phyloP scores from a whole-genome alignment of 2,329 filamentous ascomycete genomes.

The Cryphonectria japonica region DNA sequence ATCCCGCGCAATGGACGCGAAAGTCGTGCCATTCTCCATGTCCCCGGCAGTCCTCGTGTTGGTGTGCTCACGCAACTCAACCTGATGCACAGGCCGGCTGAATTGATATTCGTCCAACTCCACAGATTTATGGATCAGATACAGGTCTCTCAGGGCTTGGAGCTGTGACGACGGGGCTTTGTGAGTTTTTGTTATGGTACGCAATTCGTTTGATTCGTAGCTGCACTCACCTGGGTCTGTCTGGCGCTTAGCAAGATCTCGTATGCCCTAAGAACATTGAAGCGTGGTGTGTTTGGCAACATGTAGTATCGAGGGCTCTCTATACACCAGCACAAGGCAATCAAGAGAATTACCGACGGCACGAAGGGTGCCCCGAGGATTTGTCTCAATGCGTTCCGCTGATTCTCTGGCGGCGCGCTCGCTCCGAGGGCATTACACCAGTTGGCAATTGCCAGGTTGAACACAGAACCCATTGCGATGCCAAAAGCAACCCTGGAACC shows the following conservation, averaged over 20 bases:
- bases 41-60: not conserved
- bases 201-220: not conserved
- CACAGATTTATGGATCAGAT: conserved; percentile 42
- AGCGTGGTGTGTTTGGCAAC: conserved; percentile 40
- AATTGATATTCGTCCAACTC: conserved; percentile 32
- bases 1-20: not conserved
- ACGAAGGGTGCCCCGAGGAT: conserved; percentile 44
- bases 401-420: conserved; percentile 18
- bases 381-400: conserved; percentile 34
- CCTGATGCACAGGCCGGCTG: not conserved
- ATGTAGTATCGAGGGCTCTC: conserved; percentile 47
- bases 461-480: conserved; percentile 41
- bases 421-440: conserved; percentile 19
- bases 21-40: not conserved
- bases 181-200: not conserved
- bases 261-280: conserved; percentile 41
- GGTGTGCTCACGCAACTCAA: not conserved
- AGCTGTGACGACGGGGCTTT: conserved; percentile 34
- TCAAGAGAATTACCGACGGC: conserved; percentile 40
- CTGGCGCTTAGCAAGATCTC: conserved; percentile 41
- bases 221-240: conserved; percentile 39
- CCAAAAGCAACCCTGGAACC: conserved; percentile 40
- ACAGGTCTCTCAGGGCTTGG: conserved; percentile 47
- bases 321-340: conserved; percentile 43
- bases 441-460: conserved; percentile 44